Conservation (phyloP, 129 eudicot species). For the Artemisia tridentata region DNA sequence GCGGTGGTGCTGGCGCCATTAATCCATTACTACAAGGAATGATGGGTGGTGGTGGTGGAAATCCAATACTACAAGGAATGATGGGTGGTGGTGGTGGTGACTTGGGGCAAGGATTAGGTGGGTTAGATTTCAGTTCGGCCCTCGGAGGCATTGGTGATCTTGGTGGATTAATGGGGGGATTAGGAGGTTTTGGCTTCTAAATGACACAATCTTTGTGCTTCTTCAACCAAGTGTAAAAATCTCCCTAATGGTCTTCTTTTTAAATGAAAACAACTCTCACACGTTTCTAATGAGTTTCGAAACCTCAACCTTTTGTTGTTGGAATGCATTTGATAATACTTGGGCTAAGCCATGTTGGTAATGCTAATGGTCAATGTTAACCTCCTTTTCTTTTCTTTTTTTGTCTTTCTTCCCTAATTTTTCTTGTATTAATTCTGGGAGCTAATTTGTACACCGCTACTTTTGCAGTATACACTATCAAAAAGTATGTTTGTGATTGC, state of each 20-base stretch:
- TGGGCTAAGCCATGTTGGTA: no score
- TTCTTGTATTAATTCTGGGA: not conserved
- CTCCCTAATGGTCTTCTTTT: no score
- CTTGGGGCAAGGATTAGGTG: conserved; percentile 23
- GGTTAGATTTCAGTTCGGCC: conserved; percentile 17
- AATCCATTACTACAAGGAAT: not conserved
- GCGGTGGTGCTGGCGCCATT: conserved; percentile 12
- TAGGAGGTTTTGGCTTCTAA: conserved; percentile 18
- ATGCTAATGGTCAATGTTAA: not conserved
- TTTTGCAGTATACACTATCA: no score
- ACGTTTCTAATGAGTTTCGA: no score
- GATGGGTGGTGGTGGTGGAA: not conserved
- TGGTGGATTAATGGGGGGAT: conserved; percentile 21
- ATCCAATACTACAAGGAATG: not conserved
- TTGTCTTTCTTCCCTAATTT: not conserved
- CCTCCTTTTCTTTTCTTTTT: not conserved
- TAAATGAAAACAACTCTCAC: no score
- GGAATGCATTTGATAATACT: no score
- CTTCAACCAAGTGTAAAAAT: not conserved
- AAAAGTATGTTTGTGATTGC: no score
- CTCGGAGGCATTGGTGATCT: conserved; percentile 24
- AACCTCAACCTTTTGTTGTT: no score
- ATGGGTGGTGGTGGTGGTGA: conserved; percentile 25
- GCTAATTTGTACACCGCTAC: no score
- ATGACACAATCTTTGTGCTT: not conserved